Base-by-base conservation (phyloP, 1,284 basidiomycete genomes). In the Volvariella surrecta region DNA sequence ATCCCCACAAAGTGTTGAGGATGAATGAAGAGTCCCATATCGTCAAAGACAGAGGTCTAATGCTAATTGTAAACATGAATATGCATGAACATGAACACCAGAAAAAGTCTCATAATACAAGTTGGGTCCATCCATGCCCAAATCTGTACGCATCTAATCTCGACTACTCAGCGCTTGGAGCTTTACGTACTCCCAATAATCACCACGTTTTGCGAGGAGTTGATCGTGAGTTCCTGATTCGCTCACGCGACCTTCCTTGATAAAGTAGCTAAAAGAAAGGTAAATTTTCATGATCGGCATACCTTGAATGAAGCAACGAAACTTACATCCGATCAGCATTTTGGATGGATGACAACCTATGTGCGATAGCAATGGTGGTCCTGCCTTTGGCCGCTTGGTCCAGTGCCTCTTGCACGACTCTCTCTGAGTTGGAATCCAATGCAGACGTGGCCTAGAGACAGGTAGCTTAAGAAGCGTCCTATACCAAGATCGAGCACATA, bases 321-420 rank as follows among this genome's bases (percentile, higher is more conserved):
- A 66, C 86, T 59, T 66, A 89, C 79, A 98, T 98, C 63, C 82
- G 72, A 61, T 97, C 86, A 10, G 93, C 91, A 54, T 91, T 88
- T 60, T 96, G 90, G 53, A 98, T 97, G 0, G 91, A 93, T 9
- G 86, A 89, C 41, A 97, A 66, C 44, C 94, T 75, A 64, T 97
- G 95, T 1, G 94, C 93, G 54, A 98, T 95, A 10, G 92, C 87
- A 48, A 93, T 85, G 1, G 89, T 92, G 13, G 91, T 92, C 43
- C 91, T 74, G 15, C 92, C 93, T 62, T 80, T 86, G 2, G 91
- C 79, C 3, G 93, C 95, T 55, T 82, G 76, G 63, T 98, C 94
- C 16, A 99, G 75, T 0, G 95, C 95, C 16, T 79, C 82, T 58
- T 98, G 95, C 3, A 98, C 94, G 38, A 97, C 82, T 58, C 86